phyloP scores from a whole-genome alignment of 1,139 yeast genomes.

The Pichia sp. region DNA sequence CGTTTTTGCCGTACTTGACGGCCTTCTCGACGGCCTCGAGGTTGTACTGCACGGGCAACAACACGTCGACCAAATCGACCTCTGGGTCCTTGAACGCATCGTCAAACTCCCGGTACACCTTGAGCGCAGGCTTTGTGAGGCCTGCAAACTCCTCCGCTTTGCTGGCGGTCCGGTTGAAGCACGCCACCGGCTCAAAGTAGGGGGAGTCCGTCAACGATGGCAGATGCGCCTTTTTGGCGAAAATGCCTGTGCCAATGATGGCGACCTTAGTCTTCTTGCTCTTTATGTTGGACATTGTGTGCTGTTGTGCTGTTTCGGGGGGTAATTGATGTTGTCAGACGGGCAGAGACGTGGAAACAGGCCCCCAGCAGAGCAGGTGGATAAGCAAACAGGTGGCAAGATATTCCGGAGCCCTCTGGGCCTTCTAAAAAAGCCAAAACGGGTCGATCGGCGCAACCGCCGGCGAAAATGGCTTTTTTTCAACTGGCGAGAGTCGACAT shows the following conservation, averaged over 20 bases:
- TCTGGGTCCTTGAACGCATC: slow-evolving; percentile 56
- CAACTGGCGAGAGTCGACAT: slow-evolving; percentile 27
- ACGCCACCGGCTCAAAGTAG: slow-evolving; percentile 49
- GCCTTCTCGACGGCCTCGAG: slow-evolving; percentile 61
- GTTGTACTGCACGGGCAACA: slow-evolving; percentile 81
- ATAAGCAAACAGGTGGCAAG: too few species aligned
- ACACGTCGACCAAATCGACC: slow-evolving; percentile 74
- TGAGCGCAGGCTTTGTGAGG: slow-evolving; percentile 48
- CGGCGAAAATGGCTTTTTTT: background rate
- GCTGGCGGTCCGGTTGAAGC: slow-evolving; percentile 74
- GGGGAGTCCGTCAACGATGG: slow-evolving; percentile 58
- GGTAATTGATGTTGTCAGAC: too few species aligned
- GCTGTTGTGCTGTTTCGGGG: background rate
- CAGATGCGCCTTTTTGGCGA: slow-evolving; percentile 77
- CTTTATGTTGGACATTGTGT: background rate
- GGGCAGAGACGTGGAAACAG: too few species aligned
- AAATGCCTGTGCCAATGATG: slow-evolving; percentile 86
- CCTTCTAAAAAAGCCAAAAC: too few species aligned
- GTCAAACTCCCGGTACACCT: slow-evolving; percentile 64
- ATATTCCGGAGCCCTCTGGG: too few species aligned
- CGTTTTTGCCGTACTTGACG: slow-evolving; percentile 67
- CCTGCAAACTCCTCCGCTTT: slow-evolving; percentile 81
- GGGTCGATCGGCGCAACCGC: background rate
- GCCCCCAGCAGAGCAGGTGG: too few species aligned
- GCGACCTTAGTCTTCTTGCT: slow-evolving; percentile 50